Percentiles rank a stretch among this genome's conserved stretches.
These are phyloP conservation scores for Neurospora tetrasperma DNA, from an alignment of 495 filamentous ascomycete species.

Conservation along the genomic window DNA sequence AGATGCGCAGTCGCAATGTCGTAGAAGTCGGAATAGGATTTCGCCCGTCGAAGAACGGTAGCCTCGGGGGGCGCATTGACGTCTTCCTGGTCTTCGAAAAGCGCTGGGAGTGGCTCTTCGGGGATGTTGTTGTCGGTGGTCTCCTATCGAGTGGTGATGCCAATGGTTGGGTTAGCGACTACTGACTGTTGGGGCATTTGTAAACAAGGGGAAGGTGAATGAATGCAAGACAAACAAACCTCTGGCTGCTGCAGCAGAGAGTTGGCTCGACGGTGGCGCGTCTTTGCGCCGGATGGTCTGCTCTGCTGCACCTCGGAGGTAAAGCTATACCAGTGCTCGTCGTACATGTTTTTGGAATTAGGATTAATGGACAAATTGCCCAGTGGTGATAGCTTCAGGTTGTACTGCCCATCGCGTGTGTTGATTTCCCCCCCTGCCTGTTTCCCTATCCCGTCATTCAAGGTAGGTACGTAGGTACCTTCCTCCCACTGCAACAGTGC, in stretches of 20 bases:
- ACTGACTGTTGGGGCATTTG: background rate
- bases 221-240: constrained; percentile 31
- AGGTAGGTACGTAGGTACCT: background rate
- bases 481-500: background rate
- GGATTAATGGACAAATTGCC: background rate
- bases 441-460: background rate
- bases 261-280: constrained; percentile 46
- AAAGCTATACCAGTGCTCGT: constrained; percentile 64
- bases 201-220: background rate
- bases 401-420: background rate
- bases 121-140: constrained; percentile 27
- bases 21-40: constrained; percentile 69
- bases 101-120: constrained; percentile 31
- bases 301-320: constrained; percentile 37
- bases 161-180: constrained; percentile 5
- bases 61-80: constrained; percentile 49
- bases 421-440: background rate
- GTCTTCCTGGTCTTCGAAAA: constrained; percentile 41
- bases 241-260: constrained; percentile 60
- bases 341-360: constrained; percentile 45
- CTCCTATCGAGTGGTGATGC: constrained; percentile 21
- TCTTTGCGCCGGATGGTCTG: constrained; percentile 23
- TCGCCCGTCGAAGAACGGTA: constrained; percentile 52
- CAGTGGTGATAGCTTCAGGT: background rate
- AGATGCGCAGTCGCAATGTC: constrained; percentile 48